Conservation (phyloP, 345 rosid genomes). For the Eucalyptus curtisii region DNA sequence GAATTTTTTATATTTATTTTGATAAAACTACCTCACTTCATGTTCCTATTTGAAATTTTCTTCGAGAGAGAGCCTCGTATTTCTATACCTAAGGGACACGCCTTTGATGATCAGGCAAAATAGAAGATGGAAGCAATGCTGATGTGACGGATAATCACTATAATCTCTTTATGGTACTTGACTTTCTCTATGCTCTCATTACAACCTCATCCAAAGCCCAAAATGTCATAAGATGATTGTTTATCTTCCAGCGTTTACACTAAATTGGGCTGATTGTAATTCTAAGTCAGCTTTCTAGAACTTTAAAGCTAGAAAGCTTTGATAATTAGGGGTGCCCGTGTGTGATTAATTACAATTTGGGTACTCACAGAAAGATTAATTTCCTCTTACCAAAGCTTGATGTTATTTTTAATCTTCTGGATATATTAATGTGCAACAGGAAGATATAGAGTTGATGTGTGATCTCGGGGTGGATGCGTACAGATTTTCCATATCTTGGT, state of each 20-base stretch:
- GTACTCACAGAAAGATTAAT: neutral
- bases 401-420: neutral
- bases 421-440: neutral
- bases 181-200: neutral
- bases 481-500: slow-evolving; percentile 16
- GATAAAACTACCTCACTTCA: neutral
- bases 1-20: neutral
- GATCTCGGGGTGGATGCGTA: slow-evolving; percentile 6
- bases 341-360: neutral
- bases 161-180: slow-evolving; percentile 3
- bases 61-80: neutral
- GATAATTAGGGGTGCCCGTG: neutral
- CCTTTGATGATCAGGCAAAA: neutral
- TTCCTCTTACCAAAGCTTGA: neutral
- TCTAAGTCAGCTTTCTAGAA: neutral
- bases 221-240: neutral
- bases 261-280: neutral
- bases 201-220: neutral
- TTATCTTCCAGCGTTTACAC: neutral
- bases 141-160: slow-evolving; percentile 12
- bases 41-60: neutral
- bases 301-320: neutral
- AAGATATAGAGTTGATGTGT: slow-evolving; percentile 4
- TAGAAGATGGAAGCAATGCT: slow-evolving; percentile 5
- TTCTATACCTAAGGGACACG: neutral